Percentiles rank a stretch among this genome's conserved stretches.
phyloP scores from a whole-genome alignment of 768 basidiomycete species.

The Neoboletus subvelutipes region DNA sequence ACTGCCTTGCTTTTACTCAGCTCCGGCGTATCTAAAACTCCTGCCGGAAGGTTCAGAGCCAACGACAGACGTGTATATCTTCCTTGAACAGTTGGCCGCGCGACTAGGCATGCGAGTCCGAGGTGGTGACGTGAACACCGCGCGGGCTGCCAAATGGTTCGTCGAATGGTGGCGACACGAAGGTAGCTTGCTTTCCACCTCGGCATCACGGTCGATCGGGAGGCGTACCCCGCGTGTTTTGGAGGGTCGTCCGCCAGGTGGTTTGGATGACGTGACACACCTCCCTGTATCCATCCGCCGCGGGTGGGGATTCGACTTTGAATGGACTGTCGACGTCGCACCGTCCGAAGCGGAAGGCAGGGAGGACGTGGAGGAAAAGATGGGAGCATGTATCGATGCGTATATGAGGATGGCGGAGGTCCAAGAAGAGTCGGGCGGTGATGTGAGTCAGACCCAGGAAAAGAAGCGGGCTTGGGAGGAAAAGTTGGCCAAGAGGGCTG shows the following conservation, averaged over 20 bases:
- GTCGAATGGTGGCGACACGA: slow-evolving; percentile 86
- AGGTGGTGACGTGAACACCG: slow-evolving; percentile 69
- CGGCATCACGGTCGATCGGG: slow-evolving; percentile 32
- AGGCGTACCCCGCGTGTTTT: not conserved
- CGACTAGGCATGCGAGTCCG: slow-evolving; percentile 82
- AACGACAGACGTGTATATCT: slow-evolving; percentile 57
- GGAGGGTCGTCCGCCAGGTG: not conserved
- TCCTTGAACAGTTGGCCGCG: slow-evolving; percentile 66
- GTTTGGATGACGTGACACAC: not conserved
- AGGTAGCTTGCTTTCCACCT: slow-evolving; percentile 57
- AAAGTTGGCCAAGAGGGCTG: slow-evolving; percentile 38
- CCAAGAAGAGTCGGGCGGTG: slow-evolving; percentile 54
- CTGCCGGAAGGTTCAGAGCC: slow-evolving; percentile 55
- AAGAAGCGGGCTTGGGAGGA: slow-evolving; percentile 55
- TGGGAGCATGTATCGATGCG: slow-evolving; percentile 68
- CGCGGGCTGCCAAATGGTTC: slow-evolving; percentile 77
- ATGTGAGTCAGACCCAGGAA: slow-evolving; percentile 68
- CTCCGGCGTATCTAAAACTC: slow-evolving; percentile 67
- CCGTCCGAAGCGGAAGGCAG: slow-evolving; percentile 2
- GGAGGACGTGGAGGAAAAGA: slow-evolving; percentile 54
- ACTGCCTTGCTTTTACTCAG: slow-evolving; percentile 34
- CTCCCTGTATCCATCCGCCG: slow-evolving; percentile 33
- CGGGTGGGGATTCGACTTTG: slow-evolving; percentile 86
- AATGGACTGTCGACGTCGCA: slow-evolving; percentile 49
- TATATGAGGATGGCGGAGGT: slow-evolving; percentile 43